Evolutionary conservation across 2,329 filamentous ascomycete genomes (phyloP).

Genomic region (Arthrobotrys conoides): DNA sequence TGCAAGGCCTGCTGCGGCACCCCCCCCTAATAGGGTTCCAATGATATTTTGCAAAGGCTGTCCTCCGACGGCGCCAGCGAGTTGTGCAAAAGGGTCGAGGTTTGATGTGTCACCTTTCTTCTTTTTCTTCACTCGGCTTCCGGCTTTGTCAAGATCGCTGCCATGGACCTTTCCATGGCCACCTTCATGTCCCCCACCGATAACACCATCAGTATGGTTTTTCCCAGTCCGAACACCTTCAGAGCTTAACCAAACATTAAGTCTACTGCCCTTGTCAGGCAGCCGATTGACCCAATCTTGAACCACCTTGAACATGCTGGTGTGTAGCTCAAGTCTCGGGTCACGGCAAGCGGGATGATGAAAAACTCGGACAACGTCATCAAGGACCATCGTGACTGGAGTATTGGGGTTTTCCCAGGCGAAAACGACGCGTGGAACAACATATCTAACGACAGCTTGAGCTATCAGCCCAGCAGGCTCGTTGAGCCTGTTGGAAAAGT

Average conservation of each 20-base stretch:
- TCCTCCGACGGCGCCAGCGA: slow-evolving; percentile 60
- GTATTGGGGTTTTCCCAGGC: slow-evolving; percentile 78
- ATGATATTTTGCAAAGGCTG: slow-evolving; percentile 61
- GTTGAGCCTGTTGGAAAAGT: slow-evolving; percentile 74
- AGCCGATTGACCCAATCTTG: slow-evolving; percentile 79
- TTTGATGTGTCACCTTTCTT: slow-evolving; percentile 62
- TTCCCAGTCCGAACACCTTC: slow-evolving; percentile 85
- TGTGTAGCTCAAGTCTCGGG: slow-evolving; percentile 73
- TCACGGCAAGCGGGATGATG: slow-evolving; percentile 80
- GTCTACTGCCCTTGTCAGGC: slow-evolving; percentile 75
- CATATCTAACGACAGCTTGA: slow-evolving; percentile 75
- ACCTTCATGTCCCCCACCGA: slow-evolving; percentile 62
- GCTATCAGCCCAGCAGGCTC: slow-evolving; percentile 73
- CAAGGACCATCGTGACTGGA: slow-evolving; percentile 74
- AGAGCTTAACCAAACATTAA: slow-evolving; percentile 83
- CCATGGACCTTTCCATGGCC: slow-evolving; percentile 63
- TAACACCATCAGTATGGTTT: slow-evolving; percentile 75
- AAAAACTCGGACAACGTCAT: slow-evolving; percentile 76
- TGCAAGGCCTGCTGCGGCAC: slow-evolving; percentile 48
- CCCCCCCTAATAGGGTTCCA: slow-evolving; percentile 60
- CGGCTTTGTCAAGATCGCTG: slow-evolving; percentile 62
- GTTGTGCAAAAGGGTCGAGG: slow-evolving; percentile 56
- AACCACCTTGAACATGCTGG: slow-evolving; percentile 77
- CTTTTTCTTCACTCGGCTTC: slow-evolving; percentile 62
- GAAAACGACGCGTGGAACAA: slow-evolving; percentile 77